Conservation (phyloP, 2,329 filamentous ascomycete species). For the Tolypocladium tropicale region DNA sequence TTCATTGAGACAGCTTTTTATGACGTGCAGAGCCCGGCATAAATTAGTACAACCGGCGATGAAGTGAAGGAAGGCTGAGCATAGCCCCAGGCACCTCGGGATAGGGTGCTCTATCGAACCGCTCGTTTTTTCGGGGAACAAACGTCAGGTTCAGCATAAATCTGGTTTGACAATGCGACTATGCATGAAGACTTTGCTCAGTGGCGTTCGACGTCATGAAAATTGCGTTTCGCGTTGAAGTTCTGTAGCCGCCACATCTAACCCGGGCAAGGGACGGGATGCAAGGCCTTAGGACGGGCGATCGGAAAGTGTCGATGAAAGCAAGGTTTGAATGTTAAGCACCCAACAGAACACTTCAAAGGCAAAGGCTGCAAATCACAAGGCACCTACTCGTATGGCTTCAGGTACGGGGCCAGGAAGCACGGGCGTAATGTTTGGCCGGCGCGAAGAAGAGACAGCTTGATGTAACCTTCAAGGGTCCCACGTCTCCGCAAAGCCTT, state of each 20-base stretch:
- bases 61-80: background rate
- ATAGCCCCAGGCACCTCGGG: background rate
- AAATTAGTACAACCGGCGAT: background rate
- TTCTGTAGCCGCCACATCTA: too few relatives aligned
- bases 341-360: background rate
- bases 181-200: background rate
- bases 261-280: too few relatives aligned
- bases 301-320: background rate
- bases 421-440: background rate
- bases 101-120: too few relatives aligned
- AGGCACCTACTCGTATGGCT: background rate
- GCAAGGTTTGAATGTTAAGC: background rate
- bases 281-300: background rate
- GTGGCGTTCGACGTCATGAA: background rate
- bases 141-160: background rate
- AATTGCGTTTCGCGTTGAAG: background rate
- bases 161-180: background rate
- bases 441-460: background rate
- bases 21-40: background rate
- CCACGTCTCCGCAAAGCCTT: background rate
- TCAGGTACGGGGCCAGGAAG: background rate
- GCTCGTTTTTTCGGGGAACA: too few relatives aligned
- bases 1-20: constrained; percentile 8
- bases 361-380: background rate
- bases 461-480: background rate